Base-by-base conservation (phyloP, 495 filamentous ascomycete genomes). In the Astrothelium subdiscretum region DNA sequence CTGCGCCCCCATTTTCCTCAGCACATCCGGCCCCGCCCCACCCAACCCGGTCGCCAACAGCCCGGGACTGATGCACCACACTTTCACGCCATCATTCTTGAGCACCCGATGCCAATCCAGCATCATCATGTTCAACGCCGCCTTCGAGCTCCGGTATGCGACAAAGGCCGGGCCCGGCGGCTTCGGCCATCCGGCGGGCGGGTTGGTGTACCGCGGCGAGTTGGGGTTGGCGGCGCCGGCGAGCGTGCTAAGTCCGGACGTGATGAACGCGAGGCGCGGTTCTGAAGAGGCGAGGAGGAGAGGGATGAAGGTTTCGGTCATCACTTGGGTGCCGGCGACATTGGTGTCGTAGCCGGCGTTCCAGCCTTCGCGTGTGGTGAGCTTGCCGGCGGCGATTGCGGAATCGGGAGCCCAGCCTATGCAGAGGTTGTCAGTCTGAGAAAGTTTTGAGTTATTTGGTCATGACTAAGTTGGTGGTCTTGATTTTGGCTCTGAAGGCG, bases 101-200 rank as follows among this genome's bases (percentile, higher is more conserved):
- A 87, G 67, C 8, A 76, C 65, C 6, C 77, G 71, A 26, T 64
- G 29, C 83, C 83, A 88, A 60, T 82, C 79, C 32, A 77, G 73
- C 82, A 86, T 84, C 71, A 86, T 38, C 84, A 87, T 87, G 62
- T 87, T 86, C 66, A 88, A 61, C 8, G 79, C 84, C 0, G 82
- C 78, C 74, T 88, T 87, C 31, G 73, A 69, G 58, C 71, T 73
- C 10, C 83, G 76, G 65, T 87, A 86, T 2, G 74, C 71, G 0
- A 70, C 61, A 2, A 74, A 43, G 24, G 24, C 42, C 57, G 58
- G 35, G 11, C 61, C 61, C 1, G 27, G 6, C 12, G 59, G 57
- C 64, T 80, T 81, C 22, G 77, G 77, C 75, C 81, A 84, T 2
- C 81, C 83, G 18, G 72, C 72, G 0, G 69, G 62, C 0, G 77